These are phyloP conservation scores for Aspergillus fijiensis DNA, from an alignment of 2,329 filamentous ascomycete species.

Conservation along the genomic window DNA sequence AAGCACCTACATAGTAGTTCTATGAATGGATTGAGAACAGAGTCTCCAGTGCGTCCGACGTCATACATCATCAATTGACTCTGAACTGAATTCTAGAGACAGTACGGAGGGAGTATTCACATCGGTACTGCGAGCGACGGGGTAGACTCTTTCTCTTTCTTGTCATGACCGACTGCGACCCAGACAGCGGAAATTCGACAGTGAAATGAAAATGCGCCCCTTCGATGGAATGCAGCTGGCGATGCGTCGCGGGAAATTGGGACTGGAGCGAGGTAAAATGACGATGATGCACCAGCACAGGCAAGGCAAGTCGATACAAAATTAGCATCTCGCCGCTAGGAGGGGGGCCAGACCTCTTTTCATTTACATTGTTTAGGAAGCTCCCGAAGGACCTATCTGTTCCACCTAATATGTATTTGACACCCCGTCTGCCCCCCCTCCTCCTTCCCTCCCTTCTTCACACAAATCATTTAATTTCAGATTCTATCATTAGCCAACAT, in stretches of 20 bases:
- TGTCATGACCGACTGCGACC: neutral
- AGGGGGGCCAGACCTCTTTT: constrained; percentile 13
- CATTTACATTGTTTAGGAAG: constrained; percentile 3
- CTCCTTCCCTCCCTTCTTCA: neutral
- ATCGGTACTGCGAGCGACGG: neutral
- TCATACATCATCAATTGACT: neutral
- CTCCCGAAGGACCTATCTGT: neutral
- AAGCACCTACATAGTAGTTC: neutral
- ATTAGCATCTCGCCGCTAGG: constrained; percentile 10
- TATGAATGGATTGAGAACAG: neutral
- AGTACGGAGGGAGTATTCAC: neutral
- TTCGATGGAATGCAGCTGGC: constrained; percentile 1
- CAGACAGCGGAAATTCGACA: neutral
- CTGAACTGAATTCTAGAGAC: neutral
- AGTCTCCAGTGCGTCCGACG: neutral
- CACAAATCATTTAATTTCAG: neutral
- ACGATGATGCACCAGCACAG: neutral
- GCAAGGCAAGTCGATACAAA: constrained; percentile 1
- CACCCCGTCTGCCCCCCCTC: neutral
- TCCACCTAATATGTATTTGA: neutral
- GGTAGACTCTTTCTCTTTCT: neutral
- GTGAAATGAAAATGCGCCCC: constrained; percentile 1
- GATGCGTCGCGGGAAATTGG: constrained; percentile 4
- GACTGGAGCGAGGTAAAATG: constrained; percentile 2
- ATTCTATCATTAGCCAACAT: neutral